A percentile compares a stretch with the other conserved stretches of the same genome.
phyloP scores from a whole-genome alignment of 1,284 basidiomycete species.

The Blastosporella zonata region DNA sequence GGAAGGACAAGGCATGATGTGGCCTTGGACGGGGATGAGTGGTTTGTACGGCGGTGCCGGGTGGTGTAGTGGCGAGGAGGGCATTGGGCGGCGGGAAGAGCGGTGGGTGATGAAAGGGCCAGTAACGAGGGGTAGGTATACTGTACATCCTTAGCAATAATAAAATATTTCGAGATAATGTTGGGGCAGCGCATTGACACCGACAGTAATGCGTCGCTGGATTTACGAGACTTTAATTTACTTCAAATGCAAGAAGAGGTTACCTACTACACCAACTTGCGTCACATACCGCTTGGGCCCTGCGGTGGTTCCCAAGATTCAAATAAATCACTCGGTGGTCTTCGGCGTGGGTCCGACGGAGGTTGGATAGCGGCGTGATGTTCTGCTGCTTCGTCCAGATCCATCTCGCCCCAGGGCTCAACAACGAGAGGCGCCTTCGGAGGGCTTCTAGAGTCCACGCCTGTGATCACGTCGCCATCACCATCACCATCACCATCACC shows the following conservation, averaged over 20 bases:
- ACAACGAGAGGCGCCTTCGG: not conserved
- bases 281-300: conserved; percentile 6
- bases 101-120: too few relatives aligned
- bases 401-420: conserved; percentile 10
- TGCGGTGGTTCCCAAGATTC: conserved; percentile 11
- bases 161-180: too few relatives aligned
- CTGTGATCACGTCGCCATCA: conserved; percentile 3
- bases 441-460: not conserved
- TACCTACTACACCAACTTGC: not conserved
- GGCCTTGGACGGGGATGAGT: not conserved
- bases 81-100: too few relatives aligned
- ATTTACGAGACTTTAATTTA: too few relatives aligned
- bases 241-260: not conserved
- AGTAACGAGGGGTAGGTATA: too few relatives aligned
- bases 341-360: conserved; percentile 21
- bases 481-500: conserved; percentile 5
- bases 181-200: too few relatives aligned
- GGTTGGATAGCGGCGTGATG: conserved; percentile 4
- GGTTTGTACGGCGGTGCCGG: too few relatives aligned
- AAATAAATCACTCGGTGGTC: conserved; percentile 14
- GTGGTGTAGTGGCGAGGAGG: too few relatives aligned
- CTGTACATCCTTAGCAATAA: too few relatives aligned
- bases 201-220: too few relatives aligned
- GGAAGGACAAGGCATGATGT: too few relatives aligned
- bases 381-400: conserved; percentile 6